Percentiles rank a stretch among this genome's conserved stretches.
These are phyloP conservation scores for Andrographis paniculata DNA, from an alignment of 305 asterid genomes.

Conservation along the genomic window DNA sequence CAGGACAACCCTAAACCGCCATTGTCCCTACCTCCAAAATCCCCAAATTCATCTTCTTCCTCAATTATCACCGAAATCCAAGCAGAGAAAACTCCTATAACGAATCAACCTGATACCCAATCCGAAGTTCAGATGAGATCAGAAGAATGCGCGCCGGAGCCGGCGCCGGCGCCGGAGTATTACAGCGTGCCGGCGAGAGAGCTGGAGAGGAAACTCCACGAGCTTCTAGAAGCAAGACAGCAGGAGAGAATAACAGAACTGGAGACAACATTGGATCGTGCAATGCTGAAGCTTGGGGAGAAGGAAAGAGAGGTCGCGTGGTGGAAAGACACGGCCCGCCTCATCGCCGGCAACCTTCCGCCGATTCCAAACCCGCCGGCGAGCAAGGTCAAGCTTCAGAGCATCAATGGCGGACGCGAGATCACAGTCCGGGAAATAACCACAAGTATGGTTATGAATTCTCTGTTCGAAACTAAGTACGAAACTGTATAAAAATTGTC, in stretches of 20 bases:
- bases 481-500: background rate
- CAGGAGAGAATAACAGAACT: conserved; percentile 52
- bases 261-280: conserved; percentile 43
- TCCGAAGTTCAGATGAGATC: conserved; percentile 26
- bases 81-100: conserved; percentile 24
- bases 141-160: conserved; percentile 38
- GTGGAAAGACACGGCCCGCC: conserved; percentile 60
- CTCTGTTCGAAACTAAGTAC: background rate
- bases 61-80: conserved; percentile 10
- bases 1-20: conserved; percentile 23
- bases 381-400: conserved; percentile 15
- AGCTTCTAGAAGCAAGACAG: conserved; percentile 47
- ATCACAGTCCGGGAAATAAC: background rate
- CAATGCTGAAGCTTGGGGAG: conserved; percentile 37
- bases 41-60: conserved; percentile 20
- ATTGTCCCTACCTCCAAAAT: conserved; percentile 12
- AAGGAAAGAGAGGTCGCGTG: conserved; percentile 43
- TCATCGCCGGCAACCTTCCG: conserved; percentile 33
- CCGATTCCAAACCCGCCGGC: conserved; percentile 22
- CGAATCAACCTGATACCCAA: conserved; percentile 59
- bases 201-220: conserved; percentile 49
- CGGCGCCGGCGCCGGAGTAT: conserved; percentile 32
- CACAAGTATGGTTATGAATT: background rate
- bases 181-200: conserved; percentile 47
- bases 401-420: background rate